These are phyloP conservation scores for Fusarium setosum DNA, from an alignment of 2,329 filamentous ascomycete species.

Conservation along the genomic window DNA sequence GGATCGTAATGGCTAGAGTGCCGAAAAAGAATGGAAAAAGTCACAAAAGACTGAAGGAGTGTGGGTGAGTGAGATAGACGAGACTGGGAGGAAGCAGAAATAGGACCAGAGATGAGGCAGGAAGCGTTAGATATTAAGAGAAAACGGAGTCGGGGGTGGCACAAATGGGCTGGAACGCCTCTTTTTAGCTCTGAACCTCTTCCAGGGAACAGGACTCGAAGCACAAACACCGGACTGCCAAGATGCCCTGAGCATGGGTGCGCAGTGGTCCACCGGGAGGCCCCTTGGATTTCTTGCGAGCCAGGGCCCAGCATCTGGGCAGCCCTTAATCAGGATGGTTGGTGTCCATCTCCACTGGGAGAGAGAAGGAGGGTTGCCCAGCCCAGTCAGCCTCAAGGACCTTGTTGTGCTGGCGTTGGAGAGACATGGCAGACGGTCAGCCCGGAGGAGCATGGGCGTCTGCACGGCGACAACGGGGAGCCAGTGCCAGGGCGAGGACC, in stretches of 20 bases:
- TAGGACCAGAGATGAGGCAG: slow-evolving; percentile 32
- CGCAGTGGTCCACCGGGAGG: slow-evolving; percentile 35
- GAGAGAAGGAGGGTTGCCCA: too few relatives aligned
- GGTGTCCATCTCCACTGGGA: slow-evolving; percentile 20
- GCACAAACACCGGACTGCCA: slow-evolving; percentile 44
- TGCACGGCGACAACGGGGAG: slow-evolving; percentile 8
- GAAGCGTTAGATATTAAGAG: slow-evolving; percentile 44
- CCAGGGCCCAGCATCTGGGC: slow-evolving; percentile 20
- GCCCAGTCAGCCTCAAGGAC: slow-evolving; percentile 5
- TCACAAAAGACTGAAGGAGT: slow-evolving; percentile 41
- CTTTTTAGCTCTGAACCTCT: slow-evolving; percentile 36
- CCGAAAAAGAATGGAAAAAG: slow-evolving; percentile 45
- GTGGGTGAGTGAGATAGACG: slow-evolving; percentile 38
- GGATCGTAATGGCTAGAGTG: slow-evolving; percentile 43
- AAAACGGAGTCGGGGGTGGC: slow-evolving; percentile 35
- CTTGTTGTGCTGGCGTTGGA: background rate
- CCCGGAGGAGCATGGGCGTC: slow-evolving; percentile 2
- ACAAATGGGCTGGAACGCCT: slow-evolving; percentile 35
- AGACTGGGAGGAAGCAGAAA: slow-evolving; percentile 33
- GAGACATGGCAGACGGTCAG: background rate
- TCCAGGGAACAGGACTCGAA: slow-evolving; percentile 37
- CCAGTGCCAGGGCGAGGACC: slow-evolving; percentile 11
- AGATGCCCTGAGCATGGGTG: slow-evolving; percentile 33
- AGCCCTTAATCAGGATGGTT: slow-evolving; percentile 24
- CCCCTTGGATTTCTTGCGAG: slow-evolving; percentile 35